Evolutionary conservation across 306 rosid genomes (phyloP), one percentile per base, ranked within the genome.

Genomic region (Bauhinia variegata): DNA sequence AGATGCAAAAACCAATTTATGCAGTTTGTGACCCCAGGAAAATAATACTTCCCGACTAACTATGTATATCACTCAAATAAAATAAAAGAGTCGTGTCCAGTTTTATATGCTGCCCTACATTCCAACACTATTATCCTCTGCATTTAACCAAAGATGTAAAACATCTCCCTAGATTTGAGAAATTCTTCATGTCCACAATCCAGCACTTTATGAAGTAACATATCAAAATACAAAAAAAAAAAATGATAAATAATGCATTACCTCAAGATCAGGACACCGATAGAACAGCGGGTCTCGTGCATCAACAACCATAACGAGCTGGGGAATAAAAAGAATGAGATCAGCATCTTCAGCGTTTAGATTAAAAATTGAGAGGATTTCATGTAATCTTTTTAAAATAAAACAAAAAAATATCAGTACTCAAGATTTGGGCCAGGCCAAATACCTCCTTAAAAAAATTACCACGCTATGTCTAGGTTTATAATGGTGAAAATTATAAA

Each of bases 191-290:
- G 52, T 39, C 28, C 36, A 53, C 44, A 46, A 53, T 38, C 72
- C 42, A 34, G 43, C 34, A 75, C 58, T 56, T 58, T 31, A 7
- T 32, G 19, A 41, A 31, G 2, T 4, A 71, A 61, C 52, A 30
- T 15, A 13, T n/a, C n/a, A n/a, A n/a, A n/a, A n/a, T n/a, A n/a
- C n/a, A n/a, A n/a, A n/a, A n/a, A n/a, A n/a, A n/a, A n/a, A n/a
- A n/a, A n/a, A n/a, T n/a, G n/a, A n/a, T n/a, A 78, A 55, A 36
- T 11, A 42, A 8, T 7, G 69, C 44, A 54, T 75, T 75, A 90
- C 99, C 97, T 93, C 99, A 72, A 93, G 99, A 74, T 93, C 99
- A 61, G 95, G 99, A 70, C 99, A 93, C 31, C 96, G 96, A 74
- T 90, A 93, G 79, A 93, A 90, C 38, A 93, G 72, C 5, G 99